phyloP scores from a whole-genome alignment of 768 basidiomycete genomes.

The Mycena amicta region DNA sequence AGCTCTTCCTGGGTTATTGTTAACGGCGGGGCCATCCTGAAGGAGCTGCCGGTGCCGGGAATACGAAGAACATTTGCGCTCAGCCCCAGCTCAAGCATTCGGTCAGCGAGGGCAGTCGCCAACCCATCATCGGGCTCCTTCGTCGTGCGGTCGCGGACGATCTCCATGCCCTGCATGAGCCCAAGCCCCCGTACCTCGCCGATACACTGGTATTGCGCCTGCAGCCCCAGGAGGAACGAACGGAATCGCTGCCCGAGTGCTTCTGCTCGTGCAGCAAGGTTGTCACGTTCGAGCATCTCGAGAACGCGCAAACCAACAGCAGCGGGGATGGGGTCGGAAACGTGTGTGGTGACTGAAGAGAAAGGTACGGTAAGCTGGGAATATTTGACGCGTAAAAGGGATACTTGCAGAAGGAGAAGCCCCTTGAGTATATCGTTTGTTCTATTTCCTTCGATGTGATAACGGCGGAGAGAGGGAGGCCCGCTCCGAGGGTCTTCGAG shows the following conservation, averaged over 20 bases:
- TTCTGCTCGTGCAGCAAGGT: conserved; percentile 20
- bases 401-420: conserved; percentile 25
- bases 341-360: conserved; percentile 21
- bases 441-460: conserved; percentile 25
- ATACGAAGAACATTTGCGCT: conserved; percentile 25
- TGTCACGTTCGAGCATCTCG: conserved; percentile 24
- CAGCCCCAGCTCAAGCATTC: conserved; percentile 25
- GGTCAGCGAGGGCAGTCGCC: conserved; percentile 17
- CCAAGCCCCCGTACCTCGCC: conserved; percentile 26
- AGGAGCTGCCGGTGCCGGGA: conserved; percentile 23
- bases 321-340: conserved; percentile 24
- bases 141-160: conserved; percentile 22
- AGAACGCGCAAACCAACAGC: conserved; percentile 24
- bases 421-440: conserved; percentile 20
- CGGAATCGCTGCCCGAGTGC: conserved; percentile 21
- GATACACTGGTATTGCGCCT: conserved; percentile 24
- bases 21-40: conserved; percentile 26
- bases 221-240: conserved; percentile 18
- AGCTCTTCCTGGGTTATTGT: conserved; percentile 22
- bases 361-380: conserved; percentile 1
- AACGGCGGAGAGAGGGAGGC: conserved; percentile 25
- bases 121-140: conserved; percentile 23
- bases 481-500: conserved; percentile 27
- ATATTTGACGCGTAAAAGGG: neutral
- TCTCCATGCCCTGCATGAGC: conserved; percentile 25